Evolutionary conservation across 345 rosid species (phyloP).

Genomic region (Acer negundo): DNA sequence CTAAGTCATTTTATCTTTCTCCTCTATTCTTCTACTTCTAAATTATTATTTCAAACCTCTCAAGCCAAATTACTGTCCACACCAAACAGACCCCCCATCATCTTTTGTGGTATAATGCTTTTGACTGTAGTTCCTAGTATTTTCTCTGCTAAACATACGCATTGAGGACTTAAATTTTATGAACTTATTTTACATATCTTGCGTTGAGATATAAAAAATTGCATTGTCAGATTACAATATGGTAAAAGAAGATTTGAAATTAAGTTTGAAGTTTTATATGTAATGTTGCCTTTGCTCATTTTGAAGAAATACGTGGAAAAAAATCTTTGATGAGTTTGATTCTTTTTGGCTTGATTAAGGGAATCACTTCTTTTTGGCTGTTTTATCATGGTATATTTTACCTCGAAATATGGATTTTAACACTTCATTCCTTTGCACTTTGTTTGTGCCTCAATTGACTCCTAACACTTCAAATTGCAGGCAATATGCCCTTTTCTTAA

Average conservation of each 20-base stretch:
- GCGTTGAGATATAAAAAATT: background rate
- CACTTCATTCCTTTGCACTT: background rate
- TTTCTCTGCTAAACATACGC: background rate
- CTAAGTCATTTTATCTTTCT: too few species aligned
- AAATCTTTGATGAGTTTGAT: background rate
- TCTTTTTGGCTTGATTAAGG: background rate
- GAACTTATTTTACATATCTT: background rate
- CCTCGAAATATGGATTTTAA: too few species aligned
- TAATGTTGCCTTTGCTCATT: background rate
- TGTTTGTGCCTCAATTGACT: background rate
- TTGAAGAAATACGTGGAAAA: background rate
- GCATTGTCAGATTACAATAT: background rate
- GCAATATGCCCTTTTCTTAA: background rate
- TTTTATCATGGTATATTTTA: too few species aligned
- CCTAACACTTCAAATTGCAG: background rate
- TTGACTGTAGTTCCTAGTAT: slow-evolving; percentile 2
- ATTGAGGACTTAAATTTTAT: background rate
- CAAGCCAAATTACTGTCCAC: too few species aligned
- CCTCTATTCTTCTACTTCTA: too few species aligned
- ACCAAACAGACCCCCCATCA: too few species aligned
- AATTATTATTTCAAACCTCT: too few species aligned
- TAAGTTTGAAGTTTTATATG: background rate
- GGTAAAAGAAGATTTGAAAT: background rate
- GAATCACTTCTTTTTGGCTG: too few species aligned
- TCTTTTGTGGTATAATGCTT: too few species aligned